Evolutionary conservation across 192 early-diverging fungal genomes (phyloP).

Genomic region (Pilaira anomala): DNA sequence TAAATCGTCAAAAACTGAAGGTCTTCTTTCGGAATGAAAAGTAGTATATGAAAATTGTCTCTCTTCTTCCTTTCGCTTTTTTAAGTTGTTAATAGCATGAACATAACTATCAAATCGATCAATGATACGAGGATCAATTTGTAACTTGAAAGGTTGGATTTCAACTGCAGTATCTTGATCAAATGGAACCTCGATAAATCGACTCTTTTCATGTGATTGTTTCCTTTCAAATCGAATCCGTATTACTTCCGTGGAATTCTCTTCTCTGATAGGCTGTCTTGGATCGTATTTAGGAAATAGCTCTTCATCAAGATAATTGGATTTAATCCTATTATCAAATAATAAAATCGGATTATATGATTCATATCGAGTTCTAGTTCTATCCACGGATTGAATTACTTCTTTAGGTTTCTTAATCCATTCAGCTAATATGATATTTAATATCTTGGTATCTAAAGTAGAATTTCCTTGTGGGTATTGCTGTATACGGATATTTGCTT

Average conservation of each 20-base stretch:
- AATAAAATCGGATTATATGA: slow-evolving; percentile 4
- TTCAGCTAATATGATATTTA: slow-evolving; percentile 5
- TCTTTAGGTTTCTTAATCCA: slow-evolving; percentile 9
- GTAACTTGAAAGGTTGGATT: slow-evolving; percentile 45
- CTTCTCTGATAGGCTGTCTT: not conserved
- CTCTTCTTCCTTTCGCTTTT: slow-evolving; percentile 3
- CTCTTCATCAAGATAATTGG: not conserved
- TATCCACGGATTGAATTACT: not conserved
- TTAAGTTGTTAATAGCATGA: slow-evolving; percentile 24
- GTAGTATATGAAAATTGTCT: not conserved
- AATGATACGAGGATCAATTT: slow-evolving; percentile 44
- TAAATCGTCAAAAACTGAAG: slow-evolving; percentile 1
- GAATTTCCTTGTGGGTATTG: not conserved
- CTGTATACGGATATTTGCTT: slow-evolving; percentile 30
- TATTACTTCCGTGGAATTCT: slow-evolving; percentile 6
- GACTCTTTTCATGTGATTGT: slow-evolving; percentile 14
- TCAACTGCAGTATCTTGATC: slow-evolving; percentile 42
- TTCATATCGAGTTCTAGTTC: not conserved
- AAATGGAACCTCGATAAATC: slow-evolving; percentile 10
- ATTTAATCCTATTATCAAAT: slow-evolving; percentile 7
- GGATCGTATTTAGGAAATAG: slow-evolving; percentile 3
- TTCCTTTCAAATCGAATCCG: slow-evolving; percentile 25
- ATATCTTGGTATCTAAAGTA: slow-evolving; percentile 1
- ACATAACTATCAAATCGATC: slow-evolving; percentile 45
- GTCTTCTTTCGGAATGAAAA: not conserved